phyloP scores from a whole-genome alignment of 202 grass and related monocot species.

The Setaria italica region DNA sequence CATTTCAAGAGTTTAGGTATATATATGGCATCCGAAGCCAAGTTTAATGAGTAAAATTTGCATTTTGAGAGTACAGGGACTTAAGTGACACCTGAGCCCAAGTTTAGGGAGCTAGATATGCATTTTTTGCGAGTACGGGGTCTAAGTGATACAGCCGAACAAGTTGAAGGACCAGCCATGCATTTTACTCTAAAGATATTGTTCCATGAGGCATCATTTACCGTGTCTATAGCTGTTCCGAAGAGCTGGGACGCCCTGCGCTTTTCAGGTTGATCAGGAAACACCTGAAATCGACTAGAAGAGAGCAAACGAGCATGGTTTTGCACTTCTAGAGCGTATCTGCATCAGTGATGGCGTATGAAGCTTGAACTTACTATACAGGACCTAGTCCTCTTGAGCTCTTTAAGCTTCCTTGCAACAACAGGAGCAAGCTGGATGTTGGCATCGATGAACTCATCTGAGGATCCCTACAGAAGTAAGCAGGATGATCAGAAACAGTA shows the following conservation, averaged over 20 bases:
- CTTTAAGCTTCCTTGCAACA: slow-evolving; percentile 78
- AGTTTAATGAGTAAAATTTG: no score
- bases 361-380: slow-evolving; percentile 79
- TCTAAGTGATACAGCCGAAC: no score
- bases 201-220: slow-evolving; percentile 40
- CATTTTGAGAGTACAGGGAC: no score
- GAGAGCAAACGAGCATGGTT: slow-evolving; percentile 43
- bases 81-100: no score
- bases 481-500: neutral
- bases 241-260: slow-evolving; percentile 83
- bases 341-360: neutral
- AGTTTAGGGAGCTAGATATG: no score
- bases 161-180: no score
- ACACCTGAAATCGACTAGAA: slow-evolving; percentile 78
- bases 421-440: slow-evolving; percentile 93
- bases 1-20: no score
- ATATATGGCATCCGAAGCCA: no score
- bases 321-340: neutral
- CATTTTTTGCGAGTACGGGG: no score
- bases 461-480: slow-evolving; percentile 56
- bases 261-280: slow-evolving; percentile 95
- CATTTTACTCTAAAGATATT: neutral
- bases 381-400: slow-evolving; percentile 63
- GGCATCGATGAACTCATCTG: slow-evolving; percentile 97
- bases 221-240: slow-evolving; percentile 73